Conservation (phyloP, 2,329 filamentous ascomycete species). For the Botrytis cinerea region DNA sequence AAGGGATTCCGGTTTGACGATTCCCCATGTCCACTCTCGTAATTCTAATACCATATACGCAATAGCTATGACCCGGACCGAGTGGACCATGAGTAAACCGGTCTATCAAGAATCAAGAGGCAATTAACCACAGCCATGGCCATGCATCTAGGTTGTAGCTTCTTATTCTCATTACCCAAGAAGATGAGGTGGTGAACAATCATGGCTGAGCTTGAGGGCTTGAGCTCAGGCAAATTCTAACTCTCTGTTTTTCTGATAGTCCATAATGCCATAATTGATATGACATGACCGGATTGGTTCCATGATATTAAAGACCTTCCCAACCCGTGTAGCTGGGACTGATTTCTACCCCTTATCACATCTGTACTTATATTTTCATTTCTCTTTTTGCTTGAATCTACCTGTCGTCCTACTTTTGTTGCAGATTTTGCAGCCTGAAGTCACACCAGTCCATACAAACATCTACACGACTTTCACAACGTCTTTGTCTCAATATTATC, state of each 20-base stretch:
- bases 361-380: background rate
- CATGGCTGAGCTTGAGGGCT: slow-evolving; percentile 6
- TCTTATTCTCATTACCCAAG: background rate
- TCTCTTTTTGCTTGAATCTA: background rate
- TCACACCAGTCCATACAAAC: slow-evolving; percentile 3
- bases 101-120: slow-evolving; percentile 4
- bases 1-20: slow-evolving; percentile 8
- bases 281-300: background rate
- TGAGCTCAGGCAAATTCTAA: background rate
- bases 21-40: slow-evolving; percentile 11
- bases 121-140: slow-evolving; percentile 12
- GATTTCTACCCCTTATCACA: background rate
- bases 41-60: slow-evolving; percentile 4
- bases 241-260: background rate
- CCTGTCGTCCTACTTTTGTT: slow-evolving; percentile 3
- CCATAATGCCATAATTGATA: slow-evolving; percentile 3
- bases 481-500: background rate
- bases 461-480: slow-evolving; percentile 4
- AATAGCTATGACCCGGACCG: slow-evolving; percentile 4
- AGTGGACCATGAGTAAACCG: slow-evolving; percentile 3
- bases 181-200: background rate
- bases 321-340: slow-evolving; percentile 5
- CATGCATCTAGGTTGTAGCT: slow-evolving; percentile 8
- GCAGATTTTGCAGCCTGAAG: slow-evolving; percentile 10
- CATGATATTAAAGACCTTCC: background rate